Conservation (phyloP, 768 basidiomycete species). For the Rhizopogon salebrosus region DNA sequence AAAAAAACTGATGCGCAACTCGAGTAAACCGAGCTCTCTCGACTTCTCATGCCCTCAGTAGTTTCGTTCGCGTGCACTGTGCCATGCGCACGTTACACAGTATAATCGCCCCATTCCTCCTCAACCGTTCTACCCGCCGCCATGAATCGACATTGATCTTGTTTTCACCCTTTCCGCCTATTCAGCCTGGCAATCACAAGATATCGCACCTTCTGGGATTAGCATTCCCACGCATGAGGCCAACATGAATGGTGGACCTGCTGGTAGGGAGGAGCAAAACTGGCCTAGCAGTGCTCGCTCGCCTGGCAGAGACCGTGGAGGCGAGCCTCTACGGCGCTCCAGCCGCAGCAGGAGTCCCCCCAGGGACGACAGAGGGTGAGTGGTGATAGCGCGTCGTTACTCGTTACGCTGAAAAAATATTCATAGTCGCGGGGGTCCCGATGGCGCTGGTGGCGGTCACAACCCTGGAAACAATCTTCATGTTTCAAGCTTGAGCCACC, state of each 20-base stretch:
- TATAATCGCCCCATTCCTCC: conserved; percentile 13
- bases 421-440: conserved; percentile 2
- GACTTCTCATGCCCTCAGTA: conserved; percentile 5
- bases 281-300: conserved; percentile 49
- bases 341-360: conserved; percentile 81
- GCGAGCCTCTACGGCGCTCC: conserved; percentile 55
- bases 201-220: conserved; percentile 71
- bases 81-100: conserved; percentile 8
- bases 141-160: conserved; percentile 38
- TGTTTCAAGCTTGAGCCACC: conserved; percentile 53
- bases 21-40: conserved; percentile 6
- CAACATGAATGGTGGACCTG: conserved; percentile 39
- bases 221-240: conserved; percentile 59
- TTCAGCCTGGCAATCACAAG: conserved; percentile 82
- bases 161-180: conserved; percentile 31
- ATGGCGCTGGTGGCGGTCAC: conserved; percentile 28
- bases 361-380: conserved; percentile 54
- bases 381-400: conserved; percentile 11
- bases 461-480: conserved; percentile 69
- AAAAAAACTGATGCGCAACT: conserved; percentile 1
- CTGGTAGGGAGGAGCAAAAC: conserved; percentile 47
- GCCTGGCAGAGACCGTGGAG: conserved; percentile 37
- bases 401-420: background rate
- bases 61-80: conserved; percentile 4
- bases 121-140: conserved; percentile 28